Evolutionary conservation across 176 grass and related monocot species (phyloP).

Genomic region (Saccharum officinarum): DNA sequence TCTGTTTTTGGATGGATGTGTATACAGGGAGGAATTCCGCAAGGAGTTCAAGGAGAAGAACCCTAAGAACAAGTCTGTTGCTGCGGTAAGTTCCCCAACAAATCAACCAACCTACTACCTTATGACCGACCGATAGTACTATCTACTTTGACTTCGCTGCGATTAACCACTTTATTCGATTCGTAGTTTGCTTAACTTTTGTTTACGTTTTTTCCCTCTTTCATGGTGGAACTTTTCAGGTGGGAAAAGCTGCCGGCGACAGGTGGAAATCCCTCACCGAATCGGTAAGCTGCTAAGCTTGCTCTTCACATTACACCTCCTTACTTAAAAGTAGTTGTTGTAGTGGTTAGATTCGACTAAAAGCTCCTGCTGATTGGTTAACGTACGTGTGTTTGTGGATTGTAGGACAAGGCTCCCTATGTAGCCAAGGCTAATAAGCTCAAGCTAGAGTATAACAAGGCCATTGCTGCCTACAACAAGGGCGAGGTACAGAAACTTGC

Average conservation of each 20-base stretch:
- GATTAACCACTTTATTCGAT: too few species aligned
- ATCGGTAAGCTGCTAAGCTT: conserved; percentile 52
- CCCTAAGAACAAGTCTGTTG: conserved; percentile 88
- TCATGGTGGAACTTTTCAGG: conserved; percentile 14
- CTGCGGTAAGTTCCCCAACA: conserved; percentile 47
- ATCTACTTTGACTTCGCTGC: too few species aligned
- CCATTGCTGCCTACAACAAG: conserved; percentile 75
- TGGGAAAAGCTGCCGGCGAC: conserved; percentile 85
- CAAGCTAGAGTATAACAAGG: conserved; percentile 73
- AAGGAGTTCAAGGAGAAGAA: conserved; percentile 95
- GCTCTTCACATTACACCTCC: neutral
- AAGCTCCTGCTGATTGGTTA: neutral
- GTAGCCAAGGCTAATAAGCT: conserved; percentile 73
- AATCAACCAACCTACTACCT: neutral
- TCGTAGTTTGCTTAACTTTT: neutral
- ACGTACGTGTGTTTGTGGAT: neutral
- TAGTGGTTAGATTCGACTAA: neutral
- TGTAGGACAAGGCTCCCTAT: conserved; percentile 84
- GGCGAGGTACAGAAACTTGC: conserved; percentile 26
- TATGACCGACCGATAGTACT: too few species aligned
- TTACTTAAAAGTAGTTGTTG: neutral
- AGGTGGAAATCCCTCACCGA: conserved; percentile 94
- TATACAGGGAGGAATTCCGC: conserved; percentile 77
- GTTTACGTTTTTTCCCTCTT: neutral
- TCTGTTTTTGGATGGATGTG: neutral